Conservation (phyloP, 805 yeast genomes). For the Sugiyamaella boreocaroliniensis region DNA sequence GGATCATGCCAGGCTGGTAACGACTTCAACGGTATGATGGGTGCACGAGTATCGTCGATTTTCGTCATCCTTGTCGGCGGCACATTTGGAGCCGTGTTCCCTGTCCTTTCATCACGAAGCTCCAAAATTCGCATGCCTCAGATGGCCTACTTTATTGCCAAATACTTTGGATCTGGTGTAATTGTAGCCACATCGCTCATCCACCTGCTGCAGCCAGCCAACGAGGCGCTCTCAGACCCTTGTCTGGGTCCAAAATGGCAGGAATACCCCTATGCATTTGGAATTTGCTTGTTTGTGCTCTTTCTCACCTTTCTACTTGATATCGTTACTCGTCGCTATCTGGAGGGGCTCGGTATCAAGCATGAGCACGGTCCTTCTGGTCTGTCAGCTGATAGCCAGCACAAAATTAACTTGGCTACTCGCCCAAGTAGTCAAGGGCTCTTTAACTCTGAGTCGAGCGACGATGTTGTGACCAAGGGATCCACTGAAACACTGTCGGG, state of each 20-base stretch:
- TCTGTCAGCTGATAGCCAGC: not conserved
- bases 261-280: constrained; percentile 53
- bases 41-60: constrained; percentile 47
- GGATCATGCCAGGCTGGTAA: constrained; percentile 11
- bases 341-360: constrained; percentile 13
- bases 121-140: constrained; percentile 25
- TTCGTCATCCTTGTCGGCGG: constrained; percentile 54
- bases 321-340: constrained; percentile 13
- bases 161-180: constrained; percentile 69
- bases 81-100: constrained; percentile 42
- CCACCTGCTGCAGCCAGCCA: constrained; percentile 46
- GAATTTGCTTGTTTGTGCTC: constrained; percentile 44
- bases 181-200: constrained; percentile 71
- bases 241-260: constrained; percentile 32
- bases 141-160: constrained; percentile 28
- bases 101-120: constrained; percentile 25
- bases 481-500: not conserved
- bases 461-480: not conserved
- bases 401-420: not conserved
- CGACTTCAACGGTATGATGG: constrained; percentile 37
- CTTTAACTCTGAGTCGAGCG: not conserved
- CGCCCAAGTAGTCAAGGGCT: not conserved
- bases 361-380: constrained; percentile 22
- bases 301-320: constrained; percentile 28
- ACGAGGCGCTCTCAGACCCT: constrained; percentile 19